Conservation (phyloP, 2,329 filamentous ascomycete species). For the Aspergillus spinulosporus region DNA sequence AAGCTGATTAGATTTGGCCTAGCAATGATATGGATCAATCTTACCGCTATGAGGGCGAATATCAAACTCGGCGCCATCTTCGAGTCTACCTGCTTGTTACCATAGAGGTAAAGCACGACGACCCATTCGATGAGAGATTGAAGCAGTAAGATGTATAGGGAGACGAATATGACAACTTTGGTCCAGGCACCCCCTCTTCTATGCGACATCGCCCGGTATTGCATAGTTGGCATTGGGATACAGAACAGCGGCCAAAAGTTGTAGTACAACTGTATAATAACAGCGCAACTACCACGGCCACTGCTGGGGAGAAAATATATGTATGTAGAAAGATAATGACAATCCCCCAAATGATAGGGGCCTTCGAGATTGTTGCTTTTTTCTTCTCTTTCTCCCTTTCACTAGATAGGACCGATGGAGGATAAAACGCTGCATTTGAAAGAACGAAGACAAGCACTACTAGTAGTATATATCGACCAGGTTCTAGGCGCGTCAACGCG, state of each 20-base stretch:
- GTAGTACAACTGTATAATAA: slow-evolving; percentile 6
- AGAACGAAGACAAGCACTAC: slow-evolving; percentile 5
- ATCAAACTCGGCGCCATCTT: slow-evolving; percentile 41
- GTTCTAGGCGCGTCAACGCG: slow-evolving; percentile 25
- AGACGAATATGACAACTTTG: slow-evolving; percentile 38
- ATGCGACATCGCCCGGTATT: slow-evolving; percentile 12
- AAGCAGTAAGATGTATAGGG: slow-evolving; percentile 37
- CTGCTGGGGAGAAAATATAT: neutral
- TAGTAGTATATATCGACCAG: slow-evolving; percentile 14
- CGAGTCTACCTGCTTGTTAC: slow-evolving; percentile 36
- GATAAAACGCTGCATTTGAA: slow-evolving; percentile 1
- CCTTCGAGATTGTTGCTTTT: neutral
- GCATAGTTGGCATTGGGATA: slow-evolving; percentile 12
- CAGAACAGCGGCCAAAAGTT: neutral
- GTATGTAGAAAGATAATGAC: neutral
- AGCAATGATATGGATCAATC: slow-evolving; percentile 14
- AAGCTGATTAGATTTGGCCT: neutral
- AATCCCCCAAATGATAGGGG: neutral
- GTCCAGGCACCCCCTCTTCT: slow-evolving; percentile 36
- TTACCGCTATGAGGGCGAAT: slow-evolving; percentile 37
- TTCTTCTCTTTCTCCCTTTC: neutral
- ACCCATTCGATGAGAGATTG: slow-evolving; percentile 39
- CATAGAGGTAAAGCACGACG: slow-evolving; percentile 38
- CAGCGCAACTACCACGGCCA: slow-evolving; percentile 4
- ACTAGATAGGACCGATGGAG: slow-evolving; percentile 1